Conservation (phyloP, 1,139 yeast species). For the Zygotorulaspora mrakii region DNA sequence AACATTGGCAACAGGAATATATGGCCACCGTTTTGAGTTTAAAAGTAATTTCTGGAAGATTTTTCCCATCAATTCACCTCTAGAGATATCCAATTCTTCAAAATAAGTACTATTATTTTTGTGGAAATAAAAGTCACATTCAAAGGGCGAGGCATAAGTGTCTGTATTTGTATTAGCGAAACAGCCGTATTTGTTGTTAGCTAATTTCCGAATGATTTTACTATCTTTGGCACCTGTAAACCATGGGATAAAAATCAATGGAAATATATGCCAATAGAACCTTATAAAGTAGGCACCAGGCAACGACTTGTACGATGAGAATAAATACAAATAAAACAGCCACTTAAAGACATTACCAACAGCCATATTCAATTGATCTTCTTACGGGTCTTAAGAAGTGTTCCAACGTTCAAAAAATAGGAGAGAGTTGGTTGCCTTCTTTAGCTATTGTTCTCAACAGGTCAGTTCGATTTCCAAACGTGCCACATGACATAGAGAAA, state of each 20-base stretch:
- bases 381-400: neutral
- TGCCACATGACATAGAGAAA: neutral
- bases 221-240: slow-evolving; percentile 27
- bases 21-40: slow-evolving; percentile 53
- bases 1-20: slow-evolving; percentile 74
- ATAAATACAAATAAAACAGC: slow-evolving; percentile 18
- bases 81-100: slow-evolving; percentile 75
- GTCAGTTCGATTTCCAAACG: too few species aligned
- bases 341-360: slow-evolving; percentile 8
- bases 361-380: slow-evolving; percentile 3
- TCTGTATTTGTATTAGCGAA: slow-evolving; percentile 47
- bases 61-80: slow-evolving; percentile 58
- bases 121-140: slow-evolving; percentile 82
- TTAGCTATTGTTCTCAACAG: too few species aligned
- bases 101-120: slow-evolving; percentile 85
- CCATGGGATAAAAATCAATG: slow-evolving; percentile 42
- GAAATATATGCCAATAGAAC: slow-evolving; percentile 50
- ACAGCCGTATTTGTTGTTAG: slow-evolving; percentile 24
- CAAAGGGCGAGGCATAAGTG: slow-evolving; percentile 70
- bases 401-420: neutral
- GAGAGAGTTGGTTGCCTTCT: too few species aligned
- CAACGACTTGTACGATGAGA: slow-evolving; percentile 51
- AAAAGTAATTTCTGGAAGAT: slow-evolving; percentile 52
- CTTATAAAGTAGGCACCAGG: slow-evolving; percentile 67
- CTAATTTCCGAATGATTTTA: slow-evolving; percentile 24